phyloP scores from a whole-genome alignment of 345 rosid genomes.

The Atalantia buxifolia region DNA sequence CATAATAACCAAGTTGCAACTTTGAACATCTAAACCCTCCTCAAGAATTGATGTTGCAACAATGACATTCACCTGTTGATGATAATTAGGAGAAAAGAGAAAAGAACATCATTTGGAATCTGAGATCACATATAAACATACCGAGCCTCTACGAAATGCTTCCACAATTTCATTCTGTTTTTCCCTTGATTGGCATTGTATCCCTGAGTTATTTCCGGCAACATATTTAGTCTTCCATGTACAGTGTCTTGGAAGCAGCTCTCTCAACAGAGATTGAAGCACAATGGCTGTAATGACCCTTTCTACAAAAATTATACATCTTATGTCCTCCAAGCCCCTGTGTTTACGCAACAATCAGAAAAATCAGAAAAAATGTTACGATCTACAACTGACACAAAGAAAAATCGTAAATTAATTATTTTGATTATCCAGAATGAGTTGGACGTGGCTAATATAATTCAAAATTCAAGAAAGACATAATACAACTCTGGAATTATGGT shows the following conservation, averaged over 20 bases:
- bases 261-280: constrained; percentile 49
- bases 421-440: neutral
- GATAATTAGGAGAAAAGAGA: constrained; percentile 2
- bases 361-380: constrained; percentile 1
- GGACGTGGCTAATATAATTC: neutral
- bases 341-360: neutral
- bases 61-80: constrained; percentile 71
- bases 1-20: constrained; percentile 81
- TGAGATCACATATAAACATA: constrained; percentile 16
- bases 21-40: constrained; percentile 92
- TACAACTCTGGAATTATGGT: neutral
- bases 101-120: neutral
- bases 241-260: constrained; percentile 50
- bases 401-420: neutral
- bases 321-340: constrained; percentile 59
- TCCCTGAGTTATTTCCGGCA: constrained; percentile 63
- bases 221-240: constrained; percentile 65
- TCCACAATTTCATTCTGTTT: constrained; percentile 72
- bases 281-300: constrained; percentile 71
- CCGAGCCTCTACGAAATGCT: constrained; percentile 77
- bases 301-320: constrained; percentile 82
- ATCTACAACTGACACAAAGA: neutral
- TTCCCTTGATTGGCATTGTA: constrained; percentile 58
- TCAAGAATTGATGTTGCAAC: constrained; percentile 95
- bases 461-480: neutral